Evolutionary conservation across 129 eudicot species (phyloP).

Genomic region (Lactuca sativa): DNA sequence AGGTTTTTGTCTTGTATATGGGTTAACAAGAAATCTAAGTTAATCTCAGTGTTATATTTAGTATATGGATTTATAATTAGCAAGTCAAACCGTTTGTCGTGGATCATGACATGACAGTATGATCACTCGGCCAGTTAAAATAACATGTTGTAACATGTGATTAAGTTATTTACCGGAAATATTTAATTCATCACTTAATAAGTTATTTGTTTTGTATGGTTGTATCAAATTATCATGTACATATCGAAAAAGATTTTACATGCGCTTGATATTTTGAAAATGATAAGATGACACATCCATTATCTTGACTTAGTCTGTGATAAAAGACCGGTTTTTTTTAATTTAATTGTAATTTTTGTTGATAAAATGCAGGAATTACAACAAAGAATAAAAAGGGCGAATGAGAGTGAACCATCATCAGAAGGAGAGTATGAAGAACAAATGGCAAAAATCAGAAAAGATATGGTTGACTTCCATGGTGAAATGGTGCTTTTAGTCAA

Average conservation of each 20-base stretch:
- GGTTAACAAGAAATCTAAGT: not conserved
- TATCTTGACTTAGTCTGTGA: constrained; percentile 13
- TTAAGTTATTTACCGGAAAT: not conserved
- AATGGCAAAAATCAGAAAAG: constrained; percentile 66
- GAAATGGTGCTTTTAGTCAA: constrained; percentile 92
- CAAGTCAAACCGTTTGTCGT: not conserved
- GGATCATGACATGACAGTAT: constrained; percentile 15
- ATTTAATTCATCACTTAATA: not conserved
- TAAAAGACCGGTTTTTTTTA: not conserved
- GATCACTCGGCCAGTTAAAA: not conserved
- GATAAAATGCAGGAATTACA: constrained; percentile 61
- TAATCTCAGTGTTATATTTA: not conserved
- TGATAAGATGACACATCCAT: not conserved
- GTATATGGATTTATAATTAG: not conserved
- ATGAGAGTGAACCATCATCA: constrained; percentile 46
- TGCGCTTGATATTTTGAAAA: not conserved
- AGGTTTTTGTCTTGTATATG: not conserved
- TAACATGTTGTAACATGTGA: not conserved
- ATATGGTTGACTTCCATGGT: constrained; percentile 87
- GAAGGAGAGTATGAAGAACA: constrained; percentile 52
- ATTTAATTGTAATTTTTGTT: not conserved
- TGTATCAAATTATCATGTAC: not conserved
- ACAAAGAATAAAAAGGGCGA: constrained; percentile 63
- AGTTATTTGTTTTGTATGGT: constrained; percentile 1
- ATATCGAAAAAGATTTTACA: constrained; percentile 6